Conservation (phyloP, 2,329 filamentous ascomycete genomes). For the Neofusicoccum cordaticola region DNA sequence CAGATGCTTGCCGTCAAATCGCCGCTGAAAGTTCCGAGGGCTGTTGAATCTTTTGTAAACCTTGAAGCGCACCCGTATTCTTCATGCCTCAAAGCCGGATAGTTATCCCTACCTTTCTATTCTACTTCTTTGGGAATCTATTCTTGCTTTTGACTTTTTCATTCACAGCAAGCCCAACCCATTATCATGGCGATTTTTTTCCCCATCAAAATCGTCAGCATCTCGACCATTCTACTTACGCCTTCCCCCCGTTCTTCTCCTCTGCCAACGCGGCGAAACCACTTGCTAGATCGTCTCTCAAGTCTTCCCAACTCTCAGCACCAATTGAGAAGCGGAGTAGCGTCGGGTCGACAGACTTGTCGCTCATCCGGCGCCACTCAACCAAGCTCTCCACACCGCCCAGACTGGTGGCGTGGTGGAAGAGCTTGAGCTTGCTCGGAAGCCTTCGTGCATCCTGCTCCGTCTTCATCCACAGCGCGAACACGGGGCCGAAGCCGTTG, state of each 20-base stretch:
- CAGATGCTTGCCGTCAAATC: no score
- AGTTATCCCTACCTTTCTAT: no score
- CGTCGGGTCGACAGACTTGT: conserved; percentile 66
- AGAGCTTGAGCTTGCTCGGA: conserved; percentile 75
- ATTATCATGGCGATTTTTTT: no score
- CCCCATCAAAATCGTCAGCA: no score
- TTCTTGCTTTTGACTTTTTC: no score
- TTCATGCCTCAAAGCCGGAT: no score
- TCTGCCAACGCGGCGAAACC: conserved; percentile 25
- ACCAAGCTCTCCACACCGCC: conserved; percentile 94
- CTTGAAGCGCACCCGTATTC: no score
- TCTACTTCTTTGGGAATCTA: no score
- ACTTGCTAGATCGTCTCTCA: conserved; percentile 66
- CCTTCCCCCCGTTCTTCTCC: not conserved
- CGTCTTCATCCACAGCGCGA: conserved; percentile 66
- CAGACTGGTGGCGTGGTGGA: conserved; percentile 91
- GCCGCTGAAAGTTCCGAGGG: no score
- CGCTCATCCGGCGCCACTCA: conserved; percentile 92
- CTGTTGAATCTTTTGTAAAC: no score
- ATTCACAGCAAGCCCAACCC: no score
- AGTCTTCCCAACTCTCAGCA: conserved; percentile 80
- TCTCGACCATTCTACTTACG: no score
- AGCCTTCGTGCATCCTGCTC: conserved; percentile 62
- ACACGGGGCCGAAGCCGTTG: conserved; percentile 83
- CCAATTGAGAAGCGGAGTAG: conserved; percentile 82